Evolutionary conservation across 768 basidiomycete genomes (phyloP).

Genomic region (Boletus subcaerulescens): DNA sequence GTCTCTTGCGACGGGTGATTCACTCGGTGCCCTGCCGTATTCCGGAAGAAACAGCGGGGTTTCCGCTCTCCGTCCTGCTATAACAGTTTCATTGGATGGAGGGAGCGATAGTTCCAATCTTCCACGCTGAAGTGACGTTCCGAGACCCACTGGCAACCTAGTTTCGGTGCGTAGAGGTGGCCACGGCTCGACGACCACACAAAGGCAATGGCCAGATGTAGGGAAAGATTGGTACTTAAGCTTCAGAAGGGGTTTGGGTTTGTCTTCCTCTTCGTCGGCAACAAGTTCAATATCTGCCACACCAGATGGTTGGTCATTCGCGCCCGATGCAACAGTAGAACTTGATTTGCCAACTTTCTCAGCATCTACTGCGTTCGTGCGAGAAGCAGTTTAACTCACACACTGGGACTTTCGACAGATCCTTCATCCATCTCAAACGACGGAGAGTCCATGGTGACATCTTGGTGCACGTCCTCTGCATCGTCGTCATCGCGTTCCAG

Average conservation of each 20-base stretch:
- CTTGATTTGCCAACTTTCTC: constrained; percentile 1
- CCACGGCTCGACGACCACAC: constrained; percentile 82
- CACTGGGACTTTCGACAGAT: neutral
- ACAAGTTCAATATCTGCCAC: constrained; percentile 38
- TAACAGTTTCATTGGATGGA: constrained; percentile 11
- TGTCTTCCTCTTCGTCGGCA: constrained; percentile 58
- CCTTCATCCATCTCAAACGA: neutral
- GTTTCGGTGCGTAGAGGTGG: constrained; percentile 46
- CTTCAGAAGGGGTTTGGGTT: constrained; percentile 67
- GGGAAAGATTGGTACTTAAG: constrained; percentile 69
- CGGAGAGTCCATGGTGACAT: constrained; percentile 18
- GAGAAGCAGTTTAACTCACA: constrained; percentile 4
- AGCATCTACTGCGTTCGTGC: neutral
- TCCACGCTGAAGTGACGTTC: constrained; percentile 18
- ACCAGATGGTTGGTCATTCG: constrained; percentile 1
- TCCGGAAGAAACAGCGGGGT: constrained; percentile 80
- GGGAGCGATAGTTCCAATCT: constrained; percentile 32
- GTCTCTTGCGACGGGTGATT: constrained; percentile 31
- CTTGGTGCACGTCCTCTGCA: constrained; percentile 1
- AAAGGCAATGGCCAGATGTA: constrained; percentile 70
- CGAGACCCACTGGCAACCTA: constrained; percentile 32
- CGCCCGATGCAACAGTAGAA: neutral
- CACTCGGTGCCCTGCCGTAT: constrained; percentile 39
- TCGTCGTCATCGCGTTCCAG: constrained; percentile 25
- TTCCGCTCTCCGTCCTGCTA: constrained; percentile 36